These are phyloP conservation scores for Periconia sp. DNA, from an alignment of 2,329 filamentous ascomycete genomes.

Conservation along the genomic window DNA sequence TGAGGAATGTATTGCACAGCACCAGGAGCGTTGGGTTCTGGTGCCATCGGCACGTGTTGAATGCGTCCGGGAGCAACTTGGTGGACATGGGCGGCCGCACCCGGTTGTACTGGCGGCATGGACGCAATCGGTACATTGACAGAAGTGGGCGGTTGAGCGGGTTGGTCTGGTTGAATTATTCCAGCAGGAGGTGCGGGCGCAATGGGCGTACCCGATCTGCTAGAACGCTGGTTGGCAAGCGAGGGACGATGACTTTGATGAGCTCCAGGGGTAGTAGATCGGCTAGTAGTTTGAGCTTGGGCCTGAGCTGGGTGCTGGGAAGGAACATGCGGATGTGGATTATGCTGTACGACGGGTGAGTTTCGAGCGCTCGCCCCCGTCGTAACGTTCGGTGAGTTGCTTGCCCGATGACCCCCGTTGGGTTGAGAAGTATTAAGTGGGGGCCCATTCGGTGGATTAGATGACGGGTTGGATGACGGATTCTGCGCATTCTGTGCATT, in stretches of 20 bases:
- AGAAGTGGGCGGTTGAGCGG: constrained; percentile 12
- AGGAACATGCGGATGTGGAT: constrained; percentile 24
- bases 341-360: constrained; percentile 24
- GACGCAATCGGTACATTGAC: constrained; percentile 8
- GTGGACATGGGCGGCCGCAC: constrained; percentile 13
- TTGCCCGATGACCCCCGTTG: constrained; percentile 17
- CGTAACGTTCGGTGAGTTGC: constrained; percentile 15
- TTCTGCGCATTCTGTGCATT: constrained; percentile 11
- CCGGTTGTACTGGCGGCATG: constrained; percentile 13
- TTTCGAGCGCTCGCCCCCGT: constrained; percentile 25
- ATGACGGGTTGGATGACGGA: no score
- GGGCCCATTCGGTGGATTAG: constrained; percentile 21
- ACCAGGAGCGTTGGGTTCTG: neutral
- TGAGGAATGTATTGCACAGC: constrained; percentile 6
- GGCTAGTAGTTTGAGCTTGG: constrained; percentile 28
- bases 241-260: constrained; percentile 19
- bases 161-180: constrained; percentile 12
- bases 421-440: constrained; percentile 13
- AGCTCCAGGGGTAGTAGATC: constrained; percentile 27
- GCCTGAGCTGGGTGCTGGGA: constrained; percentile 22
- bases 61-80: constrained; percentile 5
- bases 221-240: constrained; percentile 31
- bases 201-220: constrained; percentile 37
- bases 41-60: constrained; percentile 4
- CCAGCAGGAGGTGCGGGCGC: constrained; percentile 18